phyloP scores from a whole-genome alignment of 495 filamentous ascomycete genomes.

The Chaetomium tenue region DNA sequence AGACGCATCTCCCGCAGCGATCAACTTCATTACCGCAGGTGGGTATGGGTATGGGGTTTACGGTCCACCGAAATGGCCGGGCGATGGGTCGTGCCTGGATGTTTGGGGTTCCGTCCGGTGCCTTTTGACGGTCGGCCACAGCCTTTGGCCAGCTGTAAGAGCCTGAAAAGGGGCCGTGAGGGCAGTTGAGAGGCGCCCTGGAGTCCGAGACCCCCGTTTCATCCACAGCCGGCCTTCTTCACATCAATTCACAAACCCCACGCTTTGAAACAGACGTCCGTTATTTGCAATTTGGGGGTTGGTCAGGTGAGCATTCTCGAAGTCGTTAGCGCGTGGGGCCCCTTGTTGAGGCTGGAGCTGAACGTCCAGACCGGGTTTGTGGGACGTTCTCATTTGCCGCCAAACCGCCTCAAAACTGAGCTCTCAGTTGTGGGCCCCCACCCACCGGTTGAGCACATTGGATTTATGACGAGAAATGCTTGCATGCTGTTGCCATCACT shows the following conservation, averaged over 20 bases:
- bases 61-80: not conserved
- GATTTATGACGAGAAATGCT: too few relatives aligned
- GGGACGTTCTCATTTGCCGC: not conserved
- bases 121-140: not conserved
- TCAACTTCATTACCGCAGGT: constrained; percentile 7
- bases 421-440: too few relatives aligned
- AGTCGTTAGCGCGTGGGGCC: not conserved
- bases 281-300: constrained; percentile 7
- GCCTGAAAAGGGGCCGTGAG: not conserved
- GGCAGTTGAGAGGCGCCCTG: not conserved
- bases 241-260: constrained; percentile 4
- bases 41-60: not conserved
- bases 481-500: too few relatives aligned
- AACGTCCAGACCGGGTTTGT: not conserved
- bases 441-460: too few relatives aligned
- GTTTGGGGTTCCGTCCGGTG: not conserved
- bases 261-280: constrained; percentile 5
- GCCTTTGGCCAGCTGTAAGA: not conserved
- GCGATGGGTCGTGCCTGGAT: not conserved
- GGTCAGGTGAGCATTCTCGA: constrained; percentile 16
- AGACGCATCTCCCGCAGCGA: constrained; percentile 4
- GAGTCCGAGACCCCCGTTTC: constrained; percentile 6
- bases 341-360: constrained; percentile 6
- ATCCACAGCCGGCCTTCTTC: not conserved
- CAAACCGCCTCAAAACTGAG: not conserved